Evolutionary conservation across 768 basidiomycete species (phyloP).

Genomic region (Suillus hirtellus): DNA sequence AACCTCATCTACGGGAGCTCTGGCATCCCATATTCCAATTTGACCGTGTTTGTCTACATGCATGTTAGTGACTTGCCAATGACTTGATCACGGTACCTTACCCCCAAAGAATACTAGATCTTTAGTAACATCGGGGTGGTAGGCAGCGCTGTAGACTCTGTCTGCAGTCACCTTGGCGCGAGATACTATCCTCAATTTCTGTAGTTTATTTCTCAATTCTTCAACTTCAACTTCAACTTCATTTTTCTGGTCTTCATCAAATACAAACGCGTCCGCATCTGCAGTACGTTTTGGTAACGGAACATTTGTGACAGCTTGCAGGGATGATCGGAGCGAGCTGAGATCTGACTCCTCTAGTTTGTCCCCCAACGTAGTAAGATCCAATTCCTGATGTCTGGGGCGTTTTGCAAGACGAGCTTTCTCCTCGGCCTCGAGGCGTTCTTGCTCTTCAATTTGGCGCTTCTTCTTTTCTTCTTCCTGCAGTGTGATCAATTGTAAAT

Average conservation of each 20-base stretch:
- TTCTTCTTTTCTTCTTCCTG: conserved; percentile 53
- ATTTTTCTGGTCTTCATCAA: conserved; percentile 48
- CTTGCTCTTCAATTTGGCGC: conserved; percentile 60
- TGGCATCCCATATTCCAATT: conserved; percentile 85
- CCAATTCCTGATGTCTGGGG: conserved; percentile 68
- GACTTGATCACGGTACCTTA: conserved; percentile 24
- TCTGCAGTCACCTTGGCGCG: conserved; percentile 80
- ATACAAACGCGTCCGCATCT: conserved; percentile 54
- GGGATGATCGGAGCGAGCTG: conserved; percentile 42
- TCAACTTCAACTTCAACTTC: conserved; percentile 47
- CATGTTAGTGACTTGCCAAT: neutral
- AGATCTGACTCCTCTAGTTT: conserved; percentile 48
- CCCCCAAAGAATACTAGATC: conserved; percentile 90
- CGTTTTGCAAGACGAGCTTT: conserved; percentile 59
- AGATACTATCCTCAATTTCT: conserved; percentile 62
- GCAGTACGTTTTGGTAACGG: conserved; percentile 39
- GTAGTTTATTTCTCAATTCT: conserved; percentile 55
- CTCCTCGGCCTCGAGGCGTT: conserved; percentile 61
- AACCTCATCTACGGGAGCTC: conserved; percentile 63
- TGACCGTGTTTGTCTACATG: conserved; percentile 76
- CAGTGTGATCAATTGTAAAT: neutral
- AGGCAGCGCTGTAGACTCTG: conserved; percentile 75
- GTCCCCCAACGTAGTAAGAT: conserved; percentile 51
- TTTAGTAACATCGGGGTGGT: conserved; percentile 77
- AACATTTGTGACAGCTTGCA: conserved; percentile 42